Conservation (phyloP, 106 monocot species). For the Triglochin maritima region DNA sequence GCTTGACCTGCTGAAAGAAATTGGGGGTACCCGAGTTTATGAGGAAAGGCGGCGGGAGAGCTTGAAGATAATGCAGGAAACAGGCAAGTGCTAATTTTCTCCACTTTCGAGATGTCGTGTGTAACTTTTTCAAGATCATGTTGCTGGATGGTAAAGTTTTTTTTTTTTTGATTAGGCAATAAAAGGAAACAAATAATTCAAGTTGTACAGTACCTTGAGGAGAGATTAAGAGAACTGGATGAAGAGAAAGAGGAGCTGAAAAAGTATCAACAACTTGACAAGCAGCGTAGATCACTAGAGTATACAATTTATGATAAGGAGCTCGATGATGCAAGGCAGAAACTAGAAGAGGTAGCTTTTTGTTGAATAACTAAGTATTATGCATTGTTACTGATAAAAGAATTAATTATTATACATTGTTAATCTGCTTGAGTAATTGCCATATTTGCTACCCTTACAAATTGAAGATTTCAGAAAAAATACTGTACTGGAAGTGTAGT, state of each 20-base stretch:
- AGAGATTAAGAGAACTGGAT: slow-evolving; percentile 88
- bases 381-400: too few species aligned
- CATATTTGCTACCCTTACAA: too few species aligned
- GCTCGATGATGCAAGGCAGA: slow-evolving; percentile 59
- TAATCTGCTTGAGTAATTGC: too few species aligned
- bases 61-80: slow-evolving; percentile 99
- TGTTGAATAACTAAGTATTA: too few species aligned
- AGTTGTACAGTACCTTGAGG: slow-evolving; percentile 93
- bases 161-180: slow-evolving; percentile 31
- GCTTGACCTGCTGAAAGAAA: slow-evolving; percentile 91
- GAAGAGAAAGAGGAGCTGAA: slow-evolving; percentile 97
- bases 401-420: too few species aligned
- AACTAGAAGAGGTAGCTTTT: slow-evolving; percentile 41
- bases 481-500: too few species aligned
- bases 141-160: neutral
- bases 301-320: slow-evolving; percentile 95
- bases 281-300: slow-evolving; percentile 78
- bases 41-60: slow-evolving; percentile 94
- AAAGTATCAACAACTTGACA: slow-evolving; percentile 96
- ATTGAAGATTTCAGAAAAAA: too few species aligned
- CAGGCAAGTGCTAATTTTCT: slow-evolving; percentile 36
- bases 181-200: slow-evolving; percentile 98
- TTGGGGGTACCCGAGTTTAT: slow-evolving; percentile 94
- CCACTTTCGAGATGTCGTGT: neutral
- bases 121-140: neutral